Evolutionary conservation across 169 alveolate genomes (phyloP).

Genomic region (Cryptosporidium sp.): DNA sequence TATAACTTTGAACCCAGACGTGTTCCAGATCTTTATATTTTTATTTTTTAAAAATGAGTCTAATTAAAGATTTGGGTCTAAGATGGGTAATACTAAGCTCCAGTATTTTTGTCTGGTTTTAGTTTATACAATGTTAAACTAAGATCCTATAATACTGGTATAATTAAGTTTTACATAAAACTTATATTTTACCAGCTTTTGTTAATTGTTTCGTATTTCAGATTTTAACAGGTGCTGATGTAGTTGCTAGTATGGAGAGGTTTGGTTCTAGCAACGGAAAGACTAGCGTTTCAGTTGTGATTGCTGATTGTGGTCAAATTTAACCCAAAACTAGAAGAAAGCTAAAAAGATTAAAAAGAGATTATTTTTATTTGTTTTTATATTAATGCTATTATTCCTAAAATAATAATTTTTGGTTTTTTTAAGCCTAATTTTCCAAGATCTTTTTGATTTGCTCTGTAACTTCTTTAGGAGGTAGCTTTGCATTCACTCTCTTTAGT

Average conservation of each 20-base stretch:
- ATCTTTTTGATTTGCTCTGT: constrained; percentile 80
- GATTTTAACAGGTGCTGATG: constrained; percentile 90
- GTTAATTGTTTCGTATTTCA: not conserved
- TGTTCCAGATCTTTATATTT: constrained; percentile 40
- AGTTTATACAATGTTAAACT: not conserved
- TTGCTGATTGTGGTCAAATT: constrained; percentile 93
- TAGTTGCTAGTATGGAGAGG: constrained; percentile 92
- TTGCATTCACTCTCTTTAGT: constrained; percentile 82
- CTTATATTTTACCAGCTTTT: not conserved
- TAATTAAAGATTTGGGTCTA: constrained; percentile 58
- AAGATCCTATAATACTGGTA: constrained; percentile 40
- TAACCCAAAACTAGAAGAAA: not conserved
- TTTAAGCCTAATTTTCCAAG: not conserved
- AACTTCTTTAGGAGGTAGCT: constrained; percentile 80
- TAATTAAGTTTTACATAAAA: not conserved
- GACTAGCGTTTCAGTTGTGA: constrained; percentile 87
- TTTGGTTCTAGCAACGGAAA: constrained; percentile 92
- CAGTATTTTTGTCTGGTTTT: constrained; percentile 67
- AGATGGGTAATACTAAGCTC: constrained; percentile 69
- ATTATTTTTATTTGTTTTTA: not conserved
- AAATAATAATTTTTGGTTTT: too few species aligned
- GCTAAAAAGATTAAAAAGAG: not conserved
- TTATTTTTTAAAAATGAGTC: not conserved
- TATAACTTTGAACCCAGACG: constrained; percentile 44
- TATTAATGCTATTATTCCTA: not conserved